phyloP scores from a whole-genome alignment of 371 early-diverging fungal species.

The Gilbertella persicaria region DNA sequence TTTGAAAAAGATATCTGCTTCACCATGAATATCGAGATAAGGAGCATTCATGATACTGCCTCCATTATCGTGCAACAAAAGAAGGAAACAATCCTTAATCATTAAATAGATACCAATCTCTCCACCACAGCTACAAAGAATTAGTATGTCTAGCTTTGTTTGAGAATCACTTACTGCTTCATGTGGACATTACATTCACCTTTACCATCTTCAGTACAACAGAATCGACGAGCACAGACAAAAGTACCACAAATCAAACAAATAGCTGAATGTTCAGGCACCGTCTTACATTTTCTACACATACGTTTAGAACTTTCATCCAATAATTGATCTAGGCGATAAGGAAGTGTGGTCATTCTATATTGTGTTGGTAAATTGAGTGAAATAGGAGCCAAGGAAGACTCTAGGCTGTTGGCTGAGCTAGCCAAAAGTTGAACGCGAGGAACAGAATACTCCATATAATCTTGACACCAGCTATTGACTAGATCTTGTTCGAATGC shows the following conservation, averaged over 20 bases:
- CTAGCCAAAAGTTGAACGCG: background rate
- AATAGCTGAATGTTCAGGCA: conserved; percentile 87
- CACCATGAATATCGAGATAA: conserved; percentile 94
- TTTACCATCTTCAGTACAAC: conserved; percentile 81
- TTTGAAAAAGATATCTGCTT: conserved; percentile 64
- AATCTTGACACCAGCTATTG: conserved; percentile 41
- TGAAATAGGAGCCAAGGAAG: conserved; percentile 19
- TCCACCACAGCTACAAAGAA: conserved; percentile 82
- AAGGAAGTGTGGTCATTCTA: conserved; percentile 76
- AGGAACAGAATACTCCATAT: background rate
- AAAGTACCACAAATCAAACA: conserved; percentile 93
- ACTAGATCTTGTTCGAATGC: conserved; percentile 27
- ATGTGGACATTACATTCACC: conserved; percentile 95
- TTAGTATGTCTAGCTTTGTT: background rate
- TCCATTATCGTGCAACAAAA: conserved; percentile 79
- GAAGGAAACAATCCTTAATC: conserved; percentile 80
- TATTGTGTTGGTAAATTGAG: conserved; percentile 61
- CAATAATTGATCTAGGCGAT: conserved; percentile 81
- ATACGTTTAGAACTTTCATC: conserved; percentile 73
- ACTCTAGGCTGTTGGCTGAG: conserved; percentile 6
- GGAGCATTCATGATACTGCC: conserved; percentile 89
- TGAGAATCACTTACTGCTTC: conserved; percentile 52
- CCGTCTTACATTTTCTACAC: conserved; percentile 82
- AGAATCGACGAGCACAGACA: conserved; percentile 89
- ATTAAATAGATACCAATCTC: conserved; percentile 87